Percentiles rank a stretch among this genome's conserved stretches.
Evolutionary conservation across 495 filamentous ascomycete genomes (phyloP).

Genomic region (Beverwykella pulmonaria): DNA sequence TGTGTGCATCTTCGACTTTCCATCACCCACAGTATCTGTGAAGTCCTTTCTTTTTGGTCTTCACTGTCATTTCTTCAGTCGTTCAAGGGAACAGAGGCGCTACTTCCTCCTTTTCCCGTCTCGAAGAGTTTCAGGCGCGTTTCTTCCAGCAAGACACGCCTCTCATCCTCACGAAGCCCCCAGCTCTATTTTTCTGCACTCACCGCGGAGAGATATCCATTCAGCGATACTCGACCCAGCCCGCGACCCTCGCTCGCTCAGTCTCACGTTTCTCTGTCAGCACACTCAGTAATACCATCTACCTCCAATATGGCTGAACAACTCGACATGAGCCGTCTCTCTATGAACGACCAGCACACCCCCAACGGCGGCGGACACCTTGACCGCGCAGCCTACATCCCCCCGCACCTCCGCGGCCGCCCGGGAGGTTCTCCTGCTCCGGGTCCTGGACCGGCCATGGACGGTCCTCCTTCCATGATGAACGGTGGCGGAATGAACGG

Average conservation of each 20-base stretch:
- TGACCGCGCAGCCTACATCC: constrained; percentile 83
- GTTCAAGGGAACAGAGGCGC: constrained; percentile 35
- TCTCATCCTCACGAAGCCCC: constrained; percentile 30
- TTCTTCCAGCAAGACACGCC: constrained; percentile 38
- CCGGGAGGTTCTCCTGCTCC: constrained; percentile 24
- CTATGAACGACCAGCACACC: constrained; percentile 74
- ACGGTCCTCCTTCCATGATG: constrained; percentile 42
- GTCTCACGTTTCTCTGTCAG: constrained; percentile 4
- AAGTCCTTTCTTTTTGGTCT: constrained; percentile 37
- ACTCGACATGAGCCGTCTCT: constrained; percentile 86
- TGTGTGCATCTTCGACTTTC: constrained; percentile 22
- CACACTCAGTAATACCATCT: constrained; percentile 20
- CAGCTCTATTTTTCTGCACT: constrained; percentile 22
- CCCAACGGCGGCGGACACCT: constrained; percentile 42
- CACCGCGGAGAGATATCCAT: constrained; percentile 17
- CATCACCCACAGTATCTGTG: constrained; percentile 29
- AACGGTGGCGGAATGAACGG: constrained; percentile 46
- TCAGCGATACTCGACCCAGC: constrained; percentile 16
- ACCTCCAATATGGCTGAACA: constrained; percentile 82
- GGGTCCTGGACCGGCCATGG: constrained; percentile 13
- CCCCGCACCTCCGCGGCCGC: constrained; percentile 84
- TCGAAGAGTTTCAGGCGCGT: constrained; percentile 42
- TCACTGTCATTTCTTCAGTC: constrained; percentile 40
- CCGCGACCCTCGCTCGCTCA: constrained; percentile 2
- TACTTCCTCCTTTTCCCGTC: constrained; percentile 25